Conservation (phyloP, 2,329 filamentous ascomycete genomes). For the Emergomyces pasteurianus region DNA sequence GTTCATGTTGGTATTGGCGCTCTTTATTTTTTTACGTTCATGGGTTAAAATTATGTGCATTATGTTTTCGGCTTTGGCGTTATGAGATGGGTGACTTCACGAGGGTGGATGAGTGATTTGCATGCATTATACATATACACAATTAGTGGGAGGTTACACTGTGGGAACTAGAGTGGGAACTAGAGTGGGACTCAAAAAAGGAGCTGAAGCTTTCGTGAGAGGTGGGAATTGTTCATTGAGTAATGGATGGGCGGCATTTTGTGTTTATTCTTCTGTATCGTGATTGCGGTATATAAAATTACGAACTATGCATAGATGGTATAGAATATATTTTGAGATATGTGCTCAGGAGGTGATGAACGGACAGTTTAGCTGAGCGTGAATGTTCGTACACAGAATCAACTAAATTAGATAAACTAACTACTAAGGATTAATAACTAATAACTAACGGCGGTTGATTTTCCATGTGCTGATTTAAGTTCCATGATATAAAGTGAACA, state of each 20-base stretch:
- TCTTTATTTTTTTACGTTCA: no score
- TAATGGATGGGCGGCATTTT: not conserved
- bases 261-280: not conserved
- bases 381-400: no score
- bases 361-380: no score
- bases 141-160: no score
- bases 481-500: no score
- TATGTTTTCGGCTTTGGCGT: not conserved
- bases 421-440: no score
- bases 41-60: not conserved
- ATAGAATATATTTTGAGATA: not conserved
- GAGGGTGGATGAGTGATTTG: not conserved
- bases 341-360: not conserved
- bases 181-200: not conserved
- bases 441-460: no score
- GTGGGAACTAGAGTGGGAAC: no score
- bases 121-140: not conserved
- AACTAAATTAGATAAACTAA: no score
- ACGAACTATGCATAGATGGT: not conserved
- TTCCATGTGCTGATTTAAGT: no score
- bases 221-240: not conserved
- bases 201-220: not conserved
- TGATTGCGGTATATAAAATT: not conserved
- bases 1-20: not conserved
- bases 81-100: not conserved